Evolutionary conservation across 23 red algal species (phyloP), one percentile per base, ranked within the genome.

Genomic region (Pyropia yezoensis): DNA sequence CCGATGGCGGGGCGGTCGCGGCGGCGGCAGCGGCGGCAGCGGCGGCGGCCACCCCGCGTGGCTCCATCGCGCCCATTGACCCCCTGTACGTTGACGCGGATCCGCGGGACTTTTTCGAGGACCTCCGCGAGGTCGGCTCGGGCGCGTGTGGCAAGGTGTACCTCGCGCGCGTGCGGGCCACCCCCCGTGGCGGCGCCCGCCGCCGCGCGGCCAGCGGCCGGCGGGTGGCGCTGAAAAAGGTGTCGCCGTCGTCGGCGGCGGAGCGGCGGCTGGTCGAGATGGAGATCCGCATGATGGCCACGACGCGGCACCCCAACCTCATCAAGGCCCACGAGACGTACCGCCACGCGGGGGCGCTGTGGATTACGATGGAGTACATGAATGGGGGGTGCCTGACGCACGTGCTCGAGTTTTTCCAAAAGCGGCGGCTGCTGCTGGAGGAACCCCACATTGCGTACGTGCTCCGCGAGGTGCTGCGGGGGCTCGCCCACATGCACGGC

Each of bases 331-430:
- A 91, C 33, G 94, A 98, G 75, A 78, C 86, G 16, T 98, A 82
- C 78, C 69, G 76, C 27, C 82, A 57, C 54, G 67, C 65, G 3
- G 78, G 77, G 3, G 50, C 61, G 58, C 56, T 86, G 70, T 98
- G 94, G 94, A 90, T 98, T 61, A 65, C 74, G 8, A 89, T 91
- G 85, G 94, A 98, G 71, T 98, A 80, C 59, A 88, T 98, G 86
- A 65, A 87, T 33, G 94, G 80, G 14, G 86, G 94, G 14, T 77
- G 77, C 50, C 62, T 98, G 14, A 91, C 94, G 3, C 81, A 98
- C 66, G 71, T 91, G 49, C 73, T 98, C 62, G 80, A 88, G 53
- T 68, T 67, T 50, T 85, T 87, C 18, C 76, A 77, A 49, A 67
- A 71, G 39, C 64, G 76, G 18, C 50, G 62, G 19, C 45, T 75